These are phyloP conservation scores for Rosellinia necatrix DNA, from an alignment of 2,329 filamentous ascomycete genomes.

Conservation along the genomic window DNA sequence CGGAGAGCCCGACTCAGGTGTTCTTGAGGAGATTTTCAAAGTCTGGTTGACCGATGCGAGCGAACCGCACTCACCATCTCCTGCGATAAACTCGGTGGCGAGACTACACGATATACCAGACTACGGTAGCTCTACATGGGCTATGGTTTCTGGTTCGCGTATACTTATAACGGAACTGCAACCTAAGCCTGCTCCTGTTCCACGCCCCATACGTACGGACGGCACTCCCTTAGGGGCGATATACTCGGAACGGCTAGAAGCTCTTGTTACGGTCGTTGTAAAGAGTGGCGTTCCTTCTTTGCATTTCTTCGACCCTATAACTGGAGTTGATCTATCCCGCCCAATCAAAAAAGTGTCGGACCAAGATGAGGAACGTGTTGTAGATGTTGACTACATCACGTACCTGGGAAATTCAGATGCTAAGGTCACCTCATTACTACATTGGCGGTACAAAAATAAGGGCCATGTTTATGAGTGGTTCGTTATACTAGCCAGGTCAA, in stretches of 20 bases:
- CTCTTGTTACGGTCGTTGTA: slow-evolving; percentile 57
- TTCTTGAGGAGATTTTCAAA: slow-evolving; percentile 48
- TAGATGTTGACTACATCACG: slow-evolving; percentile 53
- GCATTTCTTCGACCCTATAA: slow-evolving; percentile 60
- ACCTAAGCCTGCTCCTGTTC: slow-evolving; percentile 38
- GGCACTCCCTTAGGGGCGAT: slow-evolving; percentile 58
- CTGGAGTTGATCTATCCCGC: slow-evolving; percentile 55
- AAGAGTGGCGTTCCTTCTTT: slow-evolving; percentile 52
- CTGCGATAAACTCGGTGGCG: slow-evolving; percentile 54
- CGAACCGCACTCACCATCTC: slow-evolving; percentile 51
- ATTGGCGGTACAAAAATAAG: slow-evolving; percentile 66
- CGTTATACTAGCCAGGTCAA: slow-evolving; percentile 57
- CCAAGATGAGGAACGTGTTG: slow-evolving; percentile 40
- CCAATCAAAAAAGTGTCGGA: slow-evolving; percentile 40
- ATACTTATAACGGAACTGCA: slow-evolving; percentile 60
- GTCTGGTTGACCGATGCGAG: slow-evolving; percentile 59
- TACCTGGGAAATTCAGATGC: slow-evolving; percentile 62
- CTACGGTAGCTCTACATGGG: slow-evolving; percentile 48
- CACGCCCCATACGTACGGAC: slow-evolving; percentile 34
- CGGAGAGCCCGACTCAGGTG: slow-evolving; percentile 15
- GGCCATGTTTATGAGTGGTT: slow-evolving; percentile 66
- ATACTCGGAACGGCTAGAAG: slow-evolving; percentile 58
- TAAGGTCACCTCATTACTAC: slow-evolving; percentile 62
- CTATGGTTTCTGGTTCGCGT: slow-evolving; percentile 55
- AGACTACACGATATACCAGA: slow-evolving; percentile 49